Percentiles rank a stretch among this genome's conserved stretches.
Conservation (phyloP, 306 rosid genomes). For the Lupinus albus region DNA sequence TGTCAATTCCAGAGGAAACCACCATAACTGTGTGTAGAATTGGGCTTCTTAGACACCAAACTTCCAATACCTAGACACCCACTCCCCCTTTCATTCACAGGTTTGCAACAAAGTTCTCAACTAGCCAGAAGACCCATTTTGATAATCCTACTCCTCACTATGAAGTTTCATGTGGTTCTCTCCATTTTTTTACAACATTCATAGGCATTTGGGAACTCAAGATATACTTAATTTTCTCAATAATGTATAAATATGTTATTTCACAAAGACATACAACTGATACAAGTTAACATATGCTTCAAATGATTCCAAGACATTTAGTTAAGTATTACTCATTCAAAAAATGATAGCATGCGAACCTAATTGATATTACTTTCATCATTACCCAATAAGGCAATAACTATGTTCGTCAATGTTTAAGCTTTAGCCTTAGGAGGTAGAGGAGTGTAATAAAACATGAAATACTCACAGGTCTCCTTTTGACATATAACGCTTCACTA, state of each 20-base stretch:
- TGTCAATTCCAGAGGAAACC: slow-evolving; percentile 13
- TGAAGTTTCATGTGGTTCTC: not conserved
- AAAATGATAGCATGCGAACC: slow-evolving; percentile 19
- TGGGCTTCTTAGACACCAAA: not conserved
- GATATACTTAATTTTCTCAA: not conserved
- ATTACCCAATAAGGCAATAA: slow-evolving; percentile 29
- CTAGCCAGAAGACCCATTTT: not conserved
- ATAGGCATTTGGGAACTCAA: not conserved
- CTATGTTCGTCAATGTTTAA: slow-evolving; percentile 19
- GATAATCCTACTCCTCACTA: slow-evolving; percentile 7
- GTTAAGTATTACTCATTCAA: slow-evolving; percentile 12
- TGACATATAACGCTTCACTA: slow-evolving; percentile 97
- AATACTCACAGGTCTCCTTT: slow-evolving; percentile 95
- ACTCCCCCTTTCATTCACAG: not conserved
- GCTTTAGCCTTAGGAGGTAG: slow-evolving; percentile 8
- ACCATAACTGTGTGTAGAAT: not conserved
- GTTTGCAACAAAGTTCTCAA: not conserved
- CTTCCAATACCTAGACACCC: not conserved
- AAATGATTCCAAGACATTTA: not conserved
- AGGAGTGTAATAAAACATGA: slow-evolving; percentile 30
- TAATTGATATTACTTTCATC: slow-evolving; percentile 27
- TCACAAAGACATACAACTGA: not conserved
- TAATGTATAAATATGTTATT: slow-evolving; percentile 14
- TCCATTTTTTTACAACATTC: not conserved
- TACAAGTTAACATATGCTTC: slow-evolving; percentile 2